Base-by-base conservation (phyloP, 2,329 filamentous ascomycete species). In the Cadophora sp. region DNA sequence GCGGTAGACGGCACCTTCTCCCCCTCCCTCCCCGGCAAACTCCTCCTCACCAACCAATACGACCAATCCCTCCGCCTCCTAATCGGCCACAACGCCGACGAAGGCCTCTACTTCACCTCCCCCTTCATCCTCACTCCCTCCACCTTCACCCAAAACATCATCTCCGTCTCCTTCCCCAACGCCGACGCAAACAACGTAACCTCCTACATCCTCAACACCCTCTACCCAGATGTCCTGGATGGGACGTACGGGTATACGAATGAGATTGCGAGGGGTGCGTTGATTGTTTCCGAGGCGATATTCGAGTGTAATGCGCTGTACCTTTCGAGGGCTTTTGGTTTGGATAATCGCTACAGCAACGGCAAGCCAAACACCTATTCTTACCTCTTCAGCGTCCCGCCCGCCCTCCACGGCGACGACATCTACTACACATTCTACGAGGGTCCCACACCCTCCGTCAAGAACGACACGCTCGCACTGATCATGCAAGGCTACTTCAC, bases 301-400 rank as follows among this genome's bases (percentile, higher is more conserved):
- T 85, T 86, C 73, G 77, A 78, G 34, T 88, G 86, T 80, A 86
- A 85, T 72, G 83, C 85, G 14, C 79, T 82, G 71, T 86, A 82
- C 72, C 79, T 87, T 7, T 79, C 80, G 64, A 77, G 76, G 1
- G 85, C 83, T 5, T 83, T 79, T 74, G 73, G 74, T 40, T 40
- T 59, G 31, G 22, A 59, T n/a, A 16, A 24, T 24, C 4, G 34
- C 5, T 7, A 16, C 31, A 22, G 1, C 3, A 34, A 27, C 11
- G 31, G 34, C 2, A n/a, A 40, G 3, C 83, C 84, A 72, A 62
- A 80, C 7, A 83, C 83, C 0, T 84, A 83, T 75, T 78, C 79
- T 1, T 87, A 88, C 76, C 75, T 83, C 26, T 88, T 88, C 74
- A 79, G 80, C 40, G 80, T 86, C 0, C 82, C 83, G 0, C 85